A percentile compares a stretch with the other conserved stretches of the same genome.
These are phyloP conservation scores for Entonaema liquescens DNA, from an alignment of 495 filamentous ascomycete genomes.

Conservation along the genomic window DNA sequence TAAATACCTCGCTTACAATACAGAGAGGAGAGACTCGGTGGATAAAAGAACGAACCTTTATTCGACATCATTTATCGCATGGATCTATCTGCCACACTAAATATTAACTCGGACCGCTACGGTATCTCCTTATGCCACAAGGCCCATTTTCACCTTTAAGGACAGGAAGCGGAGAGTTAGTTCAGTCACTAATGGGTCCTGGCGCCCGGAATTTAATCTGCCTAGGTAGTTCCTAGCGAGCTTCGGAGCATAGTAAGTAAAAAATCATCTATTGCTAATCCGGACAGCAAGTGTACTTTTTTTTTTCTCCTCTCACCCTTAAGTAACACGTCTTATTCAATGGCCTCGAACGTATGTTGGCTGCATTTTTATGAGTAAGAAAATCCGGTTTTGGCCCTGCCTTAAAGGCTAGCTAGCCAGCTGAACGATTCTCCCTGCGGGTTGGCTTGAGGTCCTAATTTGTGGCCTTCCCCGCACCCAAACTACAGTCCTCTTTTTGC, in stretches of 20 bases:
- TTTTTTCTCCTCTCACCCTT: conserved; percentile 2
- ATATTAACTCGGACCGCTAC: conserved; percentile 10
- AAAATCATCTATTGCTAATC: background rate
- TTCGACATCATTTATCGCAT: background rate
- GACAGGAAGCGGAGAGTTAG: too few relatives aligned
- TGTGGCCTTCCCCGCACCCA: conserved; percentile 33
- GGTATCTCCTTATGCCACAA: background rate
- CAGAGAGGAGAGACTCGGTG: background rate
- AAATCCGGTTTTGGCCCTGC: conserved; percentile 35
- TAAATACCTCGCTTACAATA: conserved; percentile 9
- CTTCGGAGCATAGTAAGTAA: background rate
- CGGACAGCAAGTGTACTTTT: conserved; percentile 4
- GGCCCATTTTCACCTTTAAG: background rate
- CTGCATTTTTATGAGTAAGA: conserved; percentile 7
- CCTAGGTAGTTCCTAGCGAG: background rate
- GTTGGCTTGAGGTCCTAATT: conserved; percentile 17
- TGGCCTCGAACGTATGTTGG: conserved; percentile 14
- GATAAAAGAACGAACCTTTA: background rate
- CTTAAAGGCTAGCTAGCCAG: conserved; percentile 26
- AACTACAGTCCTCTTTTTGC: conserved; percentile 8
- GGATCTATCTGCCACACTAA: conserved; percentile 6
- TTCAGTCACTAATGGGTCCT: background rate
- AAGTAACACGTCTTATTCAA: conserved; percentile 18
- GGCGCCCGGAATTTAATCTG: background rate
- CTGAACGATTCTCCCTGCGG: conserved; percentile 27